A percentile compares a stretch with the other conserved stretches of the same genome.
phyloP scores from a whole-genome alignment of 176 grass and related monocot species.

The Raddia guianensis region DNA sequence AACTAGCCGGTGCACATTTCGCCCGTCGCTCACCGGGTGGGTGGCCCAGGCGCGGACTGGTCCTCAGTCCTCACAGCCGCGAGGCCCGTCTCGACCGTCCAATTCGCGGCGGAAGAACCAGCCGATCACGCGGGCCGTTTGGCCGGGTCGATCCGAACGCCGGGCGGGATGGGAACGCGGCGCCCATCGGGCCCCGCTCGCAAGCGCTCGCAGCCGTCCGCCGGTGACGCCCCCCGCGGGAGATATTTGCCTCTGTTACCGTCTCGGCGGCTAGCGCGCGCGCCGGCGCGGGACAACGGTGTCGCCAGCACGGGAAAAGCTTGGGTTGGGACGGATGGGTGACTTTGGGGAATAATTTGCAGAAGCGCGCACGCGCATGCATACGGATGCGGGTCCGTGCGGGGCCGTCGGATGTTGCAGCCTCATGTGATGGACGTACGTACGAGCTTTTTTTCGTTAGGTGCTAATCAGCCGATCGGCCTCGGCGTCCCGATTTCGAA shows the following conservation, averaged over 20 bases:
- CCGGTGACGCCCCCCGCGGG: not conserved
- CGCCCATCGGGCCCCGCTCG: constrained; percentile 13
- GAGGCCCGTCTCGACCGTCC: constrained; percentile 36
- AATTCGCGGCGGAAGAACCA: constrained; percentile 17
- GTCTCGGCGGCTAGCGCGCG: not conserved
- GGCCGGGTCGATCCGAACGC: constrained; percentile 22
- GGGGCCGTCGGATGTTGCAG: not conserved
- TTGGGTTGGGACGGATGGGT: not conserved
- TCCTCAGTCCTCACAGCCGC: constrained; percentile 18
- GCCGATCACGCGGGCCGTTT: constrained; percentile 1
- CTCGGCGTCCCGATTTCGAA: not conserved
- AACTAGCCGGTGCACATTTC: constrained; percentile 25
- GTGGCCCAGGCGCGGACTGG: constrained; percentile 26
- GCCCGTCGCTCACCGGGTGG: constrained; percentile 22
- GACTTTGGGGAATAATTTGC: not conserved
- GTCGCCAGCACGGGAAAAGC: not conserved
- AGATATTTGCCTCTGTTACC: constrained; percentile 43
- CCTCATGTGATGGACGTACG: not conserved
- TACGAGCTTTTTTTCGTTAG: not conserved
- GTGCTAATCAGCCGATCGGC: not conserved
- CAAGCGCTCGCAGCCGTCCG: constrained; percentile 28
- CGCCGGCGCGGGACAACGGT: not conserved
- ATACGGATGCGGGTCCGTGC: not conserved
- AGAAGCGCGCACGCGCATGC: not conserved
- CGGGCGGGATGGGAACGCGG: constrained; percentile 27